These are phyloP conservation scores for Saussurea involucrata DNA, from an alignment of 129 eudicot genomes.

Conservation along the genomic window DNA sequence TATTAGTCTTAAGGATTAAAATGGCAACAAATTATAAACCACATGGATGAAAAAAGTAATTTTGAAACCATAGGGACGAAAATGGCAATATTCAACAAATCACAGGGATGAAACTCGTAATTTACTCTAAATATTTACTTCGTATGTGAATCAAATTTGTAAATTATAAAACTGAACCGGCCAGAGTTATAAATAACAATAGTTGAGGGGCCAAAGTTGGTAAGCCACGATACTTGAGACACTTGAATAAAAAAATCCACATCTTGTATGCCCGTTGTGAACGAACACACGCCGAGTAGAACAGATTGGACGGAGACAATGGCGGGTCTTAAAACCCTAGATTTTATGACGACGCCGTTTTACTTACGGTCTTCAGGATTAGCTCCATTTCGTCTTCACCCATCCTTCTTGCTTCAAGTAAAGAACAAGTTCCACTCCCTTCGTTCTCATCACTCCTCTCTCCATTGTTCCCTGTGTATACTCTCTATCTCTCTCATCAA, in stretches of 20 bases:
- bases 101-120: background rate
- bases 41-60: too few relatives aligned
- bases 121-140: background rate
- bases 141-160: background rate
- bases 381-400: slow-evolving; percentile 39
- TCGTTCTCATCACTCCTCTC: slow-evolving; percentile 20
- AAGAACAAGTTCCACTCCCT: slow-evolving; percentile 24
- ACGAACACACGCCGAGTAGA: background rate
- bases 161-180: background rate
- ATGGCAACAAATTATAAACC: too few relatives aligned
- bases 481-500: background rate
- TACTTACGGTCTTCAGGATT: slow-evolving; percentile 18
- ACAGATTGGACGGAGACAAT: slow-evolving; percentile 11
- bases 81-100: too few relatives aligned
- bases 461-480: slow-evolving; percentile 39
- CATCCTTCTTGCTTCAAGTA: slow-evolving; percentile 21
- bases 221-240: background rate
- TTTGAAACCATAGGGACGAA: too few relatives aligned
- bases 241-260: background rate
- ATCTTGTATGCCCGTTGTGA: background rate
- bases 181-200: background rate
- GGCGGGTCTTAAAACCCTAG: slow-evolving; percentile 36
- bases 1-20: too few relatives aligned
- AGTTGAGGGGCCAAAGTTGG: background rate
- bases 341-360: slow-evolving; percentile 37